Evolutionary conservation across 768 basidiomycete species (phyloP).

Genomic region (Asterophora parasitica): DNA sequence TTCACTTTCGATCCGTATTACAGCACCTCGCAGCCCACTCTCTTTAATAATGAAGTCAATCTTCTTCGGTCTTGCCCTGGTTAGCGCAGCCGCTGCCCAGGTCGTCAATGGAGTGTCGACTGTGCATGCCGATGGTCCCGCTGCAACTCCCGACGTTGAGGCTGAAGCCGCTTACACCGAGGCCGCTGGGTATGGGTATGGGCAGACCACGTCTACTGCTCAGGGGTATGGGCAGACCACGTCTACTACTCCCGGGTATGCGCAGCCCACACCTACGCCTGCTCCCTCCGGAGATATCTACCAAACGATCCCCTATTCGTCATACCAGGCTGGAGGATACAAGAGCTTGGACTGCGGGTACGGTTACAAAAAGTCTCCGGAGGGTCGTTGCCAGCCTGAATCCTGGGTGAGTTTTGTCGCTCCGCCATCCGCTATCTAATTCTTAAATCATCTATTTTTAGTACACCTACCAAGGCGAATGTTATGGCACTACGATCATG

Average conservation of each 20-base stretch:
- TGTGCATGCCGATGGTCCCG: conserved; percentile 28
- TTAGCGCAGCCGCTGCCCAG: conserved; percentile 54
- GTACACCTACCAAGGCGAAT: conserved; percentile 42
- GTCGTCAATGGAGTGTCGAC: conserved; percentile 43
- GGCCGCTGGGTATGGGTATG: conserved; percentile 23
- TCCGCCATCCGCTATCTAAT: not conserved
- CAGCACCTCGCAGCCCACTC: conserved; percentile 39
- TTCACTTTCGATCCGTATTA: conserved; percentile 31
- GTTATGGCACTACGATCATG: conserved; percentile 65
- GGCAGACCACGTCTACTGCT: conserved; percentile 27
- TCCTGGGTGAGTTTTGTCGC: conserved; percentile 48
- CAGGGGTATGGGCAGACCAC: conserved; percentile 24
- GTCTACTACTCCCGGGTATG: conserved; percentile 24
- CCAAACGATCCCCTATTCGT: conserved; percentile 52
- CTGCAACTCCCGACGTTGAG: conserved; percentile 19
- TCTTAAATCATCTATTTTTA: conserved; percentile 18
- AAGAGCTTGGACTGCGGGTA: conserved; percentile 65
- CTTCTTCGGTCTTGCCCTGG: conserved; percentile 54
- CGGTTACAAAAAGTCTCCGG: conserved; percentile 51
- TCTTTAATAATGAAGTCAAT: conserved; percentile 62
- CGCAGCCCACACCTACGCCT: conserved; percentile 29
- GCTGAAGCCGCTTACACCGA: conserved; percentile 17
- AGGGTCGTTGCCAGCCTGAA: conserved; percentile 50
- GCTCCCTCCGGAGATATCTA: conserved; percentile 35
- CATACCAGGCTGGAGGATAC: conserved; percentile 62